Conservation (phyloP, 139 green algal genomes). For the Pseudopediastrum boryanum region DNA sequence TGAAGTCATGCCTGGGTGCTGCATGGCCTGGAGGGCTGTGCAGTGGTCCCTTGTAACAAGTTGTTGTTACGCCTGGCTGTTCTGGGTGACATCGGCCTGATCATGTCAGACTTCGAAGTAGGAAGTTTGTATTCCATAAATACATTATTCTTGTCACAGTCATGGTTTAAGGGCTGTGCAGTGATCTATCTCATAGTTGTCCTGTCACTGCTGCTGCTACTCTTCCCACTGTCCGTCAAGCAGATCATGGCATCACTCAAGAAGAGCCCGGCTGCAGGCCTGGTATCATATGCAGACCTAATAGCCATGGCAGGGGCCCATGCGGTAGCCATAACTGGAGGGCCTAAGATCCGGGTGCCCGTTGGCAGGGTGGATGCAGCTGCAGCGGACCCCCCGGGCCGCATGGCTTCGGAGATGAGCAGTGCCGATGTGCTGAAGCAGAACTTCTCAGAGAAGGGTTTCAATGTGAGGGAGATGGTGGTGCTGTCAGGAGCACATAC, state of each 20-base stretch:
- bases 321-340: slow-evolving; percentile 70
- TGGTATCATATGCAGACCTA: slow-evolving; percentile 74
- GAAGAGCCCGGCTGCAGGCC: slow-evolving; percentile 61
- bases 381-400: slow-evolving; percentile 64
- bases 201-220: no score
- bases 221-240: no score
- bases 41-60: no score
- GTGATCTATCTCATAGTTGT: no score
- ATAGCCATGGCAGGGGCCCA: slow-evolving; percentile 77
- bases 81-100: no score
- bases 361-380: slow-evolving; percentile 66
- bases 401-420: slow-evolving; percentile 72
- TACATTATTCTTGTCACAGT: no score
- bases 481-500: slow-evolving; percentile 65
- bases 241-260: slow-evolving; percentile 54
- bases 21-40: no score
- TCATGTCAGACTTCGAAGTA: no score
- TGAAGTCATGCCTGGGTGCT: no score
- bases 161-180: no score
- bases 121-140: no score
- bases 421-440: slow-evolving; percentile 58
- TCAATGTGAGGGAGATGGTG: slow-evolving; percentile 73
- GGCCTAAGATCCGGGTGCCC: slow-evolving; percentile 67
- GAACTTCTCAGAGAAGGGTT: slow-evolving; percentile 72
- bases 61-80: no score